Conservation (phyloP, 2,329 filamentous ascomycete species). For the Sordariomycetes sp. region DNA sequence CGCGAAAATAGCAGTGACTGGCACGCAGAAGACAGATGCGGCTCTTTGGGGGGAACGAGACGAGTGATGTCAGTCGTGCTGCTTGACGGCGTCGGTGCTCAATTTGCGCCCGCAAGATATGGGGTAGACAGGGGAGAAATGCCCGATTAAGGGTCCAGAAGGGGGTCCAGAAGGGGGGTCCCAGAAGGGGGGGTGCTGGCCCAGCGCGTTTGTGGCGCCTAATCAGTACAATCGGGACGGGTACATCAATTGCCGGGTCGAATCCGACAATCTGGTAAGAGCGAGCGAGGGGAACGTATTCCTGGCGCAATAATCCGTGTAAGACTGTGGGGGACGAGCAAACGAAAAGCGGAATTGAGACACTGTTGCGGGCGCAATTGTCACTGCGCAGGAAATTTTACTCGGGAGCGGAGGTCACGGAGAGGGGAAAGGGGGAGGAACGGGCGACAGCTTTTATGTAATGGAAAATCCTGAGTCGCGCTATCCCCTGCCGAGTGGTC, state of each 20-base stretch:
- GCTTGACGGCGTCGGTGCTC: conserved; percentile 1
- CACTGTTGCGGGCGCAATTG: not conserved
- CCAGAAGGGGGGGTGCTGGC: not conserved
- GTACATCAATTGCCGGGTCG: not conserved
- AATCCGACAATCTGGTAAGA: conserved; percentile 4
- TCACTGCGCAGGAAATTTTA: not conserved
- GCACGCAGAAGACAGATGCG: not conserved
- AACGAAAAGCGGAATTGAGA: not conserved
- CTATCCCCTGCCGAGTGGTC: not conserved
- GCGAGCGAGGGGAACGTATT: not conserved
- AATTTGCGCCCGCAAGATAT: conserved; percentile 6
- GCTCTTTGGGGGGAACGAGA: not conserved
- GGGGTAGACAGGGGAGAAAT: conserved; percentile 5
- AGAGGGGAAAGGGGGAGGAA: not conserved
- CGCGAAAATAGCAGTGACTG: not conserved
- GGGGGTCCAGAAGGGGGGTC: not conserved
- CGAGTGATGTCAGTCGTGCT: not conserved
- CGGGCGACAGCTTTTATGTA: conserved; percentile 5
- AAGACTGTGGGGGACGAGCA: not conserved
- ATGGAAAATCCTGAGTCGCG: not conserved
- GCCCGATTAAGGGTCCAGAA: conserved; percentile 3
- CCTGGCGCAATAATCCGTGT: not conserved
- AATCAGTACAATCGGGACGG: conserved; percentile 1
- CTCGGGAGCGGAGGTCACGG: not conserved
- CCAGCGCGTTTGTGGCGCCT: conserved; percentile 4